phyloP scores from a whole-genome alignment of 805 yeast species.

The Kurtzmaniella fragi region DNA sequence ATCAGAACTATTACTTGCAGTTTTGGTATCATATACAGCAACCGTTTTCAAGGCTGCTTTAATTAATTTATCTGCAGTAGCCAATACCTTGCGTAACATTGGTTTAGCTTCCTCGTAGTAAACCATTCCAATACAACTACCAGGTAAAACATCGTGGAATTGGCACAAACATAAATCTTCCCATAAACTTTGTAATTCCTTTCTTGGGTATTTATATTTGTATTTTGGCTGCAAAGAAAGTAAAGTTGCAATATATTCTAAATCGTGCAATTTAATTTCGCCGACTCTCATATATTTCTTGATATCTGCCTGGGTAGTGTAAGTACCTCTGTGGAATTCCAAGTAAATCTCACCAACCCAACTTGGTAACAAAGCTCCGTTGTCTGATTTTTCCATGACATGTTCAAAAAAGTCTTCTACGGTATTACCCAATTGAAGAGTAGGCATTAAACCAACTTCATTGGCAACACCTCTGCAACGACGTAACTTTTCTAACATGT shows the following conservation, averaged over 20 bases:
- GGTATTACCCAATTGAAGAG: slow-evolving; percentile 70
- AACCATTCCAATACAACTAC: slow-evolving; percentile 91
- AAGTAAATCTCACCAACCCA: slow-evolving; percentile 94
- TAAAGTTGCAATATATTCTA: slow-evolving; percentile 77
- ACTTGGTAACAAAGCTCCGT: slow-evolving; percentile 67
- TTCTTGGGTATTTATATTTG: slow-evolving; percentile 65
- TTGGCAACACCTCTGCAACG: slow-evolving; percentile 86
- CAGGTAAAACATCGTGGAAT: slow-evolving; percentile 97
- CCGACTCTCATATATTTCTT: slow-evolving; percentile 74
- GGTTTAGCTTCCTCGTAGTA: slow-evolving; percentile 79
- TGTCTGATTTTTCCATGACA: slow-evolving; percentile 54
- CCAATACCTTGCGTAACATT: slow-evolving; percentile 57
- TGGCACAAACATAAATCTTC: slow-evolving; percentile 85
- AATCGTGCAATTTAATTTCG: slow-evolving; percentile 76
- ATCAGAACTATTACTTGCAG: slow-evolving; percentile 4
- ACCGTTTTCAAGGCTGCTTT: slow-evolving; percentile 45
- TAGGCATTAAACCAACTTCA: slow-evolving; percentile 74
- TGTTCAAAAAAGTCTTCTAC: slow-evolving; percentile 78
- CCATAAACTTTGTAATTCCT: slow-evolving; percentile 71
- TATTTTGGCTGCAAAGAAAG: slow-evolving; percentile 51
- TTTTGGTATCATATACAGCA: slow-evolving; percentile 13
- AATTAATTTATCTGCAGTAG: slow-evolving; percentile 48
- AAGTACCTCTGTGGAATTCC: slow-evolving; percentile 96
- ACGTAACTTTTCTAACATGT: slow-evolving; percentile 88
- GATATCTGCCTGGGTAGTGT: slow-evolving; percentile 87